Evolutionary conservation across 352 stramenopile species (phyloP), one percentile per base, ranked within the genome.

Genomic region (Phytophthora sp.): DNA sequence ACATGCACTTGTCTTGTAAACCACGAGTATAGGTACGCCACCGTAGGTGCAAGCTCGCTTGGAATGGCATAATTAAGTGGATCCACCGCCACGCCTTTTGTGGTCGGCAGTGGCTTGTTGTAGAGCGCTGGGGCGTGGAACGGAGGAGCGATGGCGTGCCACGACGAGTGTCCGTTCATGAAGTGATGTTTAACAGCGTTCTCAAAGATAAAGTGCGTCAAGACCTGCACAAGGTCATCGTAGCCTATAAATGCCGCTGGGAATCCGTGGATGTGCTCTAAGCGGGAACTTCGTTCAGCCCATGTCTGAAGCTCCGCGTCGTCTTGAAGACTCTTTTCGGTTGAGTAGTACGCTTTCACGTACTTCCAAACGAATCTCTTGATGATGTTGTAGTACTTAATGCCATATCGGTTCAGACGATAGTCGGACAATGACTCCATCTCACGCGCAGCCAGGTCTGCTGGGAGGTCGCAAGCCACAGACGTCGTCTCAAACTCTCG

Each of bases 271-370:
- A 86, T 57, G 16, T 75, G 51, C 1, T 64, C 46, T 0, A 88
- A 27, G 16, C 35, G n/a, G 4, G 76, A 65, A 24, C 68, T 66
- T 15, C 51, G 62, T 5, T 21, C 18, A 0, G 76, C 72, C 76
- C 76, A 88, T 16, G 62, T 77, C 42, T 88, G 79, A 16, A 87
- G 58, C 50, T 87, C 79, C 6, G 50, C 47, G 41, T 87, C 79
- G 18, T 33, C 13, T 30, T 6, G 51, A 16, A 84, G 41, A 3
- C 52, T 52, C 2, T 60, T 12, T 3, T 82, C 69, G 2, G 21
- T 58, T 12, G 29, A 4, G 47, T 84, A 86, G 53, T 80, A 88
- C 1, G 57, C 60, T 16, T 41, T 11, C 1, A 88, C n/a, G 21
- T 80, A 83, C n/a, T 69, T 41, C 5, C 13, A 21, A 7, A 85